phyloP scores from a whole-genome alignment of 352 stramenopile genomes.

The Globisporangium viniferum region DNA sequence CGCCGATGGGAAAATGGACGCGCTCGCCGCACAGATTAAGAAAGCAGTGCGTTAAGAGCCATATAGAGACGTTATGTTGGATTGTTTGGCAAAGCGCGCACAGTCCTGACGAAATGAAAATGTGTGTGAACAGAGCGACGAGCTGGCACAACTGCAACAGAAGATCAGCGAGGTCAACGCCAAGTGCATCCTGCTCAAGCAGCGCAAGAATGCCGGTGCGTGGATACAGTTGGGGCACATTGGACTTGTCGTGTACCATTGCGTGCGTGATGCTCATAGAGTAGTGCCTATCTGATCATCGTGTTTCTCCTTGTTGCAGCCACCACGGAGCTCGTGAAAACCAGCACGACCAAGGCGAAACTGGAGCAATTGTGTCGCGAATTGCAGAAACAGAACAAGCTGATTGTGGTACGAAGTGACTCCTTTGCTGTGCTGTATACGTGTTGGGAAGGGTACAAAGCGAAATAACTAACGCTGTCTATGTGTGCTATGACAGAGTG shows the following conservation, averaged over 20 bases:
- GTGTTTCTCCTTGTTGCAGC: constrained; percentile 24
- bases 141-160: constrained; percentile 63
- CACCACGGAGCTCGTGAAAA: constrained; percentile 60
- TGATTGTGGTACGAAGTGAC: constrained; percentile 51
- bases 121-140: constrained; percentile 39
- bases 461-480: not conserved
- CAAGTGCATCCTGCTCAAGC: constrained; percentile 74
- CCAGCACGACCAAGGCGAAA: constrained; percentile 63
- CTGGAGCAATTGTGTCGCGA: constrained; percentile 83
- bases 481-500: constrained; percentile 27
- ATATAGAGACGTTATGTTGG: not conserved
- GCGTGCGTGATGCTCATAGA: not conserved
- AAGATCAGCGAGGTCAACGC: constrained; percentile 82
- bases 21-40: constrained; percentile 35
- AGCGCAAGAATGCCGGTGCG: constrained; percentile 62
- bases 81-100: not conserved
- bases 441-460: not conserved
- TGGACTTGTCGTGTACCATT: not conserved
- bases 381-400: constrained; percentile 87
- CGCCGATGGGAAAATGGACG: constrained; percentile 42
- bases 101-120: not conserved
- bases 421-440: not conserved
- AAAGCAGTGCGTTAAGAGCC: constrained; percentile 32
- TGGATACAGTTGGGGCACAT: not conserved
- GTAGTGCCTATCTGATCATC: not conserved